Evolutionary conservation across 495 filamentous ascomycete genomes (phyloP).

Genomic region (Penicilliopsis zonata): DNA sequence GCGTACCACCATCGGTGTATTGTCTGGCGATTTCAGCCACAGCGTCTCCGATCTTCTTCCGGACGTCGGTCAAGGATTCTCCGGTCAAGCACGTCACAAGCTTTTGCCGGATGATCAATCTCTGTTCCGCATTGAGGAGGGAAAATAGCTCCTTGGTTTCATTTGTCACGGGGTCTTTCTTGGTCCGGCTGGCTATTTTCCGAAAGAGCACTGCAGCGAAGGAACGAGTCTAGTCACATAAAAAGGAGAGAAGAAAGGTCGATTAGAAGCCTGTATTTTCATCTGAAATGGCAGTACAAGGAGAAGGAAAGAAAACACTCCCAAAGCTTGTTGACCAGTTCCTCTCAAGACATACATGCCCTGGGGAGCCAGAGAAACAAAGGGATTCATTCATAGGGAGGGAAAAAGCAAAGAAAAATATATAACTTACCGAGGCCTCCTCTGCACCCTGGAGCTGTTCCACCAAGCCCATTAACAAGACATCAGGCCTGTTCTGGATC

Average conservation of each 20-base stretch:
- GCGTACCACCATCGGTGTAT: constrained; percentile 80
- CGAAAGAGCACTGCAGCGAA: constrained; percentile 93
- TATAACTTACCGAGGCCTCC: constrained; percentile 50
- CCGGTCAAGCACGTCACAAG: constrained; percentile 61
- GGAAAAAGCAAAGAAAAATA: too few species aligned
- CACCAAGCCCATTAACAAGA: constrained; percentile 82
- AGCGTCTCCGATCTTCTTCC: constrained; percentile 94
- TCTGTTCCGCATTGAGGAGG: constrained; percentile 56
- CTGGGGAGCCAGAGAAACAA: too few species aligned
- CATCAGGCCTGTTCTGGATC: constrained; percentile 66
- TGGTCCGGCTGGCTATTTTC: constrained; percentile 76
- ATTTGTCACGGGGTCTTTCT: constrained; percentile 57
- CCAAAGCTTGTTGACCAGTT: too few species aligned
- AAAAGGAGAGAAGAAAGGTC: not conserved
- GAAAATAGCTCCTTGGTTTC: constrained; percentile 74
- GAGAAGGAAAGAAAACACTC: too few species aligned
- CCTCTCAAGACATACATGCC: too few species aligned
- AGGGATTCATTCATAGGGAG: too few species aligned
- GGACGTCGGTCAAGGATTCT: constrained; percentile 57
- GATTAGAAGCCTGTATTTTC: constrained; percentile 3
- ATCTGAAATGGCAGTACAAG: too few species aligned
- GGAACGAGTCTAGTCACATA: constrained; percentile 54
- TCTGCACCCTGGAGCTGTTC: constrained; percentile 74
- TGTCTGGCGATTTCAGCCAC: constrained; percentile 91
- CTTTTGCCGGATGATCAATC: constrained; percentile 65